phyloP scores from a whole-genome alignment of 2,329 filamentous ascomycete species.

The Talaromyces amestolkiae region DNA sequence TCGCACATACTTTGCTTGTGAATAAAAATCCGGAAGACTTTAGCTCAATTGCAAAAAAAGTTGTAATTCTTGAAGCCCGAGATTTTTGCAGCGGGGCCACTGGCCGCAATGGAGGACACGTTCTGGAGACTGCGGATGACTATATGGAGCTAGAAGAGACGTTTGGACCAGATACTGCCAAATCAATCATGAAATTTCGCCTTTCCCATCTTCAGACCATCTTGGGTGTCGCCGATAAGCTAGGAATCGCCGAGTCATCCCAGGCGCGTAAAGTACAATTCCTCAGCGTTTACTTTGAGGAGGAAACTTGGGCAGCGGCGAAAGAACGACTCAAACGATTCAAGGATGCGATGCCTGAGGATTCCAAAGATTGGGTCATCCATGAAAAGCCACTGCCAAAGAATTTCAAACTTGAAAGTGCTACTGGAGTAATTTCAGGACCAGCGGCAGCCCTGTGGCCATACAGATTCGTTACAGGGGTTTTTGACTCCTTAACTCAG shows the following conservation, averaged over 20 bases:
- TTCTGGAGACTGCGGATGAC: constrained; percentile 13
- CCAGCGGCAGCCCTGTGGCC: constrained; percentile 35
- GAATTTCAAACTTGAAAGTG: constrained; percentile 26
- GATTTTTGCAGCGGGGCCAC: constrained; percentile 34
- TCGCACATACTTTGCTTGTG: no score
- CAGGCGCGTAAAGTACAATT: constrained; percentile 28
- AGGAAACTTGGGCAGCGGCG: constrained; percentile 25
- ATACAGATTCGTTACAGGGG: constrained; percentile 31
- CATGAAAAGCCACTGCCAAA: constrained; percentile 24
- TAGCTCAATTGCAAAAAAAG: neutral
- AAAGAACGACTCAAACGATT: constrained; percentile 25
- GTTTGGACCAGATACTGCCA: neutral
- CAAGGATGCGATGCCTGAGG: constrained; percentile 28
- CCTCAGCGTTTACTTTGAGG: constrained; percentile 29
- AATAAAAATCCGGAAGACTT: no score
- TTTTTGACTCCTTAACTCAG: constrained; percentile 22
- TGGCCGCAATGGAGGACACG: constrained; percentile 31
- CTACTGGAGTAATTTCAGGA: constrained; percentile 27
- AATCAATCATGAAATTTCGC: neutral
- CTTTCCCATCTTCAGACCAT: neutral
- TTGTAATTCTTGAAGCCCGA: constrained; percentile 32
- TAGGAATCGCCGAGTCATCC: constrained; percentile 19
- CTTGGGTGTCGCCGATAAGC: constrained; percentile 10
- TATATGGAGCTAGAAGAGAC: neutral
- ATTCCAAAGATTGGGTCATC: constrained; percentile 28